Evolutionary conservation across 1,139 yeast genomes (phyloP), one percentile per base, ranked within the genome.

Genomic region (Pneumocystis wakefieldiae): DNA sequence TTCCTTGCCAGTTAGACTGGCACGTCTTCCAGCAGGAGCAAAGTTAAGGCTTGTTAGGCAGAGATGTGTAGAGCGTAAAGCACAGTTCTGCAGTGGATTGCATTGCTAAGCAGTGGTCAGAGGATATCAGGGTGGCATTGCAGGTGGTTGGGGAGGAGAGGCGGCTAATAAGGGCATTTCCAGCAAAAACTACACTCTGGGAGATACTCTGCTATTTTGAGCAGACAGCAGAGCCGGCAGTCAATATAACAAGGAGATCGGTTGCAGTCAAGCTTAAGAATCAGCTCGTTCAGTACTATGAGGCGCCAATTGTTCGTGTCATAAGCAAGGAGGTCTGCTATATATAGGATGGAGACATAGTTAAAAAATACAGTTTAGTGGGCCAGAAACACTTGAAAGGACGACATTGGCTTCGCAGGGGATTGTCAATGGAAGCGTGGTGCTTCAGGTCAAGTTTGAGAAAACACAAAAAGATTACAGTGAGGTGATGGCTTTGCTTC

Each of bases 11-110:
- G 28, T 64, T 8, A 63, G 67, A 57, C 41, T 65, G 14, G 64
- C 66, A 14, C 59, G 59, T 17, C 55, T 66, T n/a, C 60, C 64
- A n/a, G 61, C 65, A 8, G 67, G 67, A 7, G 62, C 67, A 19
- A 65, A 61, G 29, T 37, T 66, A 36, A 48, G 57, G 42, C n/a
- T n/a, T 38, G 53, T 48, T 32, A 32, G 17, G 36, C 37, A 39
- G 39, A 19, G 35, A 60, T n/a, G 38, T 37, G 8, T 42, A 61
- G 29, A 38, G 57, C 24, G 48, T 32, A 17, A 15, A 35, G 2
- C 2, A 14, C 32, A 6, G 24, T 48, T 24, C 3, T 10, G 6
- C 2, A 1, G 3, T 4, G 2, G 7, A 19, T 12, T 24, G 5
- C 4, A 8, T 24, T 1, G n/a, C 24, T 3, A 24, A 24, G 28